These are phyloP conservation scores for Diaporthe velutina DNA, from an alignment of 2,329 filamentous ascomycete species.

Conservation along the genomic window DNA sequence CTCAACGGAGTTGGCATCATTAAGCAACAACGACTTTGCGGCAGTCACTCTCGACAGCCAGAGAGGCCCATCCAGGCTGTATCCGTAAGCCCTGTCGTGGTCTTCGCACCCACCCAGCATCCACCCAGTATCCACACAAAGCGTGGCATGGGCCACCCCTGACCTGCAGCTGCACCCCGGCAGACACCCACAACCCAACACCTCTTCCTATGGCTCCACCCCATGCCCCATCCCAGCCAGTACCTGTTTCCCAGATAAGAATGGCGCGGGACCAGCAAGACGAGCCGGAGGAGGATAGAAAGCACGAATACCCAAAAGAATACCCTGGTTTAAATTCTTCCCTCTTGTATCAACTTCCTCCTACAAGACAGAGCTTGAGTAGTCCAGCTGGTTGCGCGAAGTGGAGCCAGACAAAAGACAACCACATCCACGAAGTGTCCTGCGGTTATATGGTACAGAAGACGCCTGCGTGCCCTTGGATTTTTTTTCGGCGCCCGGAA, in stretches of 20 bases:
- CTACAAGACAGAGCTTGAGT: constrained; percentile 32
- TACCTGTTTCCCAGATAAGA: constrained; percentile 42
- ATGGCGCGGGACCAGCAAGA: constrained; percentile 39
- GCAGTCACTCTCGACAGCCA: constrained; percentile 43
- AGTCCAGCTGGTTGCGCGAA: constrained; percentile 27
- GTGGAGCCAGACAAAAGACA: constrained; percentile 34
- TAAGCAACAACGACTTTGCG: constrained; percentile 37
- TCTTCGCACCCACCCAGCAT: constrained; percentile 43
- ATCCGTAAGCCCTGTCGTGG: constrained; percentile 43
- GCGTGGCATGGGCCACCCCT: constrained; percentile 42
- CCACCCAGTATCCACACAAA: constrained; percentile 34
- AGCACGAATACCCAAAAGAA: constrained; percentile 38
- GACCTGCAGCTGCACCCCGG: constrained; percentile 44
- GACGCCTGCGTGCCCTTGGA: constrained; percentile 25
- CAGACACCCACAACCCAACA: constrained; percentile 41
- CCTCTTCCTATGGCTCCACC: constrained; percentile 38
- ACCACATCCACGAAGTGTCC: constrained; percentile 22
- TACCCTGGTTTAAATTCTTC: constrained; percentile 27
- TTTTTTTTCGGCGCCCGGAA: constrained; percentile 5
- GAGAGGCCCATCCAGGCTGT: constrained; percentile 36
- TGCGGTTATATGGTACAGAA: constrained; percentile 17
- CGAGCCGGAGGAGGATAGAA: constrained; percentile 40
- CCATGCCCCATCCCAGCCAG: constrained; percentile 38
- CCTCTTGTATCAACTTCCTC: constrained; percentile 32
- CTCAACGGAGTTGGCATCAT: constrained; percentile 26